These are phyloP conservation scores for Cladophialophora psammophila DNA, from an alignment of 2,329 filamentous ascomycete species.

Conservation along the genomic window DNA sequence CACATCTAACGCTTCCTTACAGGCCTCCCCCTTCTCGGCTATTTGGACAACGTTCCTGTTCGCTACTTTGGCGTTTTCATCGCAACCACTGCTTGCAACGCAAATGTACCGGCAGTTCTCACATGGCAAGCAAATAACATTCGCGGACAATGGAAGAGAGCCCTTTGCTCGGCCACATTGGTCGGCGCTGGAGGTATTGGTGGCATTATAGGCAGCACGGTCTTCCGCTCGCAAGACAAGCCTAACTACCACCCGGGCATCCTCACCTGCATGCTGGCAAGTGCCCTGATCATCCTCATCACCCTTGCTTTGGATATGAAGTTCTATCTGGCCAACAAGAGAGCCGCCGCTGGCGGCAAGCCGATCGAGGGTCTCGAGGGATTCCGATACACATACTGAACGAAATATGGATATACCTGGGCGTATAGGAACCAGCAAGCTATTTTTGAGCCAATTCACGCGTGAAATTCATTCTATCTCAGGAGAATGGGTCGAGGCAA, in stretches of 20 bases:
- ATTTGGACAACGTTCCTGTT: slow-evolving; percentile 61
- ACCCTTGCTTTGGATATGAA: slow-evolving; percentile 38
- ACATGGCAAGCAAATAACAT: slow-evolving; percentile 89
- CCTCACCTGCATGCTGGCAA: slow-evolving; percentile 37
- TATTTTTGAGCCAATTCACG: not conserved
- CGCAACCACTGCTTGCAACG: slow-evolving; percentile 76
- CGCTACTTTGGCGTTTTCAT: slow-evolving; percentile 80
- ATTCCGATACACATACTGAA: slow-evolving; percentile 38
- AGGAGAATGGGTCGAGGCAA: not conserved
- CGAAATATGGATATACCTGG: not conserved
- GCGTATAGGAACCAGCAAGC: not conserved
- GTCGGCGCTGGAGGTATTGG: slow-evolving; percentile 66
- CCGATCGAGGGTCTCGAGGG: slow-evolving; percentile 36
- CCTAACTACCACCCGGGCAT: slow-evolving; percentile 46
- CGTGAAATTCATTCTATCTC: not conserved
- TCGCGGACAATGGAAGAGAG: slow-evolving; percentile 86
- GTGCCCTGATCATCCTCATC: slow-evolving; percentile 38
- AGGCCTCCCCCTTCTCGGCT: slow-evolving; percentile 77
- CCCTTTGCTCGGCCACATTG: slow-evolving; percentile 52
- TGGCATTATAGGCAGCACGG: slow-evolving; percentile 76
- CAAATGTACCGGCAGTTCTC: slow-evolving; percentile 77
- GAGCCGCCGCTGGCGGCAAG: slow-evolving; percentile 37
- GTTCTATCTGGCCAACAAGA: slow-evolving; percentile 39
- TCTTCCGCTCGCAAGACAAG: slow-evolving; percentile 65
- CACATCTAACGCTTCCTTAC: not conserved